Evolutionary conservation across 225 moss, liverwort and hornwort genomes (phyloP).

Genomic region (Pseudisothecium myosuroides): DNA sequence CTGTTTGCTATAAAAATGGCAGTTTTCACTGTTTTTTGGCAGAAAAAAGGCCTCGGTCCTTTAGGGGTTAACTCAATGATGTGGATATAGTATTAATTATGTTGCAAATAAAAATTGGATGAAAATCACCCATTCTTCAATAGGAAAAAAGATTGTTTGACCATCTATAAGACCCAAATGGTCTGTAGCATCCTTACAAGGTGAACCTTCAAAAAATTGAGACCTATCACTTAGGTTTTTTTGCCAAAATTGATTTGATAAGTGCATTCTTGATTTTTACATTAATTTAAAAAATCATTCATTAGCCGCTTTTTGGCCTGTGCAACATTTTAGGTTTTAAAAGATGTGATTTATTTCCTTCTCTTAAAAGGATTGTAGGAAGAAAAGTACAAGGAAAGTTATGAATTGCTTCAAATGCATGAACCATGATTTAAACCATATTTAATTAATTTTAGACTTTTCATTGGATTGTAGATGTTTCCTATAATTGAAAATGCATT

Average conservation of each 20-base stretch:
- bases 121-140: not conserved
- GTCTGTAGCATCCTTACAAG: accelerated
- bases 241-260: not conserved
- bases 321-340: not conserved
- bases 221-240: not conserved
- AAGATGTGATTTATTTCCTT: not conserved
- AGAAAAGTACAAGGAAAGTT: not conserved
- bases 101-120: not conserved
- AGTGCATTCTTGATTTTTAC: not conserved
- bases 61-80: not conserved
- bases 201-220: not conserved
- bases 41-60: no score
- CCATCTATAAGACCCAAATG: not conserved
- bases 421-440: no score
- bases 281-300: accelerated
- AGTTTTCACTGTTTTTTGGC: no score
- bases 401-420: not conserved
- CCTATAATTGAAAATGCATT: no score
- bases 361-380: accelerated
- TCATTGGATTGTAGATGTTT: no score
- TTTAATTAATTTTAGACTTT: no score
- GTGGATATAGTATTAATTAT: not conserved
- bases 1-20: no score
- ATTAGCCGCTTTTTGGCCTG: accelerated
- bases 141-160: not conserved